A percentile compares a stretch with the other conserved stretches of the same genome.
These are phyloP conservation scores for Rhododendron ferrugineum DNA, from an alignment of 148 eudicot species.

Conservation along the genomic window DNA sequence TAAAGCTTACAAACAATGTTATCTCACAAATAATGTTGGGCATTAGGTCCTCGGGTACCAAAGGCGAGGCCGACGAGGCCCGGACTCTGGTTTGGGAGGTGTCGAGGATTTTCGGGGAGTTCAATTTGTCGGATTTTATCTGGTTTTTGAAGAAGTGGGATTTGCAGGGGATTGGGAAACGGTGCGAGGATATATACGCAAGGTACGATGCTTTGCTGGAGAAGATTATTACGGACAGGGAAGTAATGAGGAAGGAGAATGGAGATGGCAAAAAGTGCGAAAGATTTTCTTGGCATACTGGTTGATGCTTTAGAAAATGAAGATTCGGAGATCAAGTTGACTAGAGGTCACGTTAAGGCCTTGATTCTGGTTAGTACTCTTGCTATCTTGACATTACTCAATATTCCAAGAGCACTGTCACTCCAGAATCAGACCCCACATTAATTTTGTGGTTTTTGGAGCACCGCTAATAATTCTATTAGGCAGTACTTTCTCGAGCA, in stretches of 20 bases:
- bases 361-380: slow-evolving; percentile 14
- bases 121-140: slow-evolving; percentile 14
- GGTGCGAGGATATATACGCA: slow-evolving; percentile 8
- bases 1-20: slow-evolving; percentile 16
- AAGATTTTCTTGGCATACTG: slow-evolving; percentile 16
- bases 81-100: slow-evolving; percentile 10
- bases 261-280: neutral
- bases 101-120: slow-evolving; percentile 8
- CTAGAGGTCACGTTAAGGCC: slow-evolving; percentile 19
- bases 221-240: neutral
- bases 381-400: no score
- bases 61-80: slow-evolving; percentile 15
- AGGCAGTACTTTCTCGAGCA: no score
- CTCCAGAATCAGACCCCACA: no score
- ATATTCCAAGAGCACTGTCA: no score
- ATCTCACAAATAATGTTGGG: slow-evolving; percentile 22
- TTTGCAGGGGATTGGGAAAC: slow-evolving; percentile 14
- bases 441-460: no score
- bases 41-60: slow-evolving; percentile 8
- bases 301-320: slow-evolving; percentile 20
- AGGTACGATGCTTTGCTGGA: slow-evolving; percentile 17
- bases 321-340: slow-evolving; percentile 10
- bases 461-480: no score
- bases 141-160: slow-evolving; percentile 2
- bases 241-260: neutral